phyloP scores from a whole-genome alignment of 2,329 filamentous ascomycete genomes.

The Elsinoe necatrix region DNA sequence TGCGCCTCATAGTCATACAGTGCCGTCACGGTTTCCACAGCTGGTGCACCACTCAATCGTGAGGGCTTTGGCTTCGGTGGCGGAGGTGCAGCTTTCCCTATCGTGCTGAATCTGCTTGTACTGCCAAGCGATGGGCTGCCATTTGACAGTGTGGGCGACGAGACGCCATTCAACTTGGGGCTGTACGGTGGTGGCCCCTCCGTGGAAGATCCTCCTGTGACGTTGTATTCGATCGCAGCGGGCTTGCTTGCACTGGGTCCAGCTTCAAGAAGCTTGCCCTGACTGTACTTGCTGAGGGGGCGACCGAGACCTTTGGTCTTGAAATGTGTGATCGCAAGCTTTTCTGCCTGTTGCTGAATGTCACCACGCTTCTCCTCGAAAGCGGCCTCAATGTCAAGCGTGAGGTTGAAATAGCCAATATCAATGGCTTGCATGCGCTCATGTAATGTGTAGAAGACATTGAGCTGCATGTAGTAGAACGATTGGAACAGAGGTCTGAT shows the following conservation, averaged over 20 bases:
- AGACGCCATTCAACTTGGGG: slow-evolving; percentile 20
- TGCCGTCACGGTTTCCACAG: slow-evolving; percentile 73
- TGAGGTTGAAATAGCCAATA: slow-evolving; percentile 95
- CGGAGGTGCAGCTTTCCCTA: slow-evolving; percentile 43
- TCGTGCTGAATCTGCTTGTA: slow-evolving; percentile 36
- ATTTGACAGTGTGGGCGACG: slow-evolving; percentile 18
- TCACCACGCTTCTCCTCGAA: slow-evolving; percentile 84
- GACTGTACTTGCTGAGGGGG: slow-evolving; percentile 29
- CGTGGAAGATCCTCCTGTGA: background rate
- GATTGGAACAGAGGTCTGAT: slow-evolving; percentile 96
- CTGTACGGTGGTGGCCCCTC: slow-evolving; percentile 33
- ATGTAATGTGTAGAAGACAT: slow-evolving; percentile 97
- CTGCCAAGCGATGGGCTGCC: slow-evolving; percentile 16
- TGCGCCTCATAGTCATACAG: slow-evolving; percentile 96
- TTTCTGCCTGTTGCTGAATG: slow-evolving; percentile 76
- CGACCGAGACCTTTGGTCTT: slow-evolving; percentile 58
- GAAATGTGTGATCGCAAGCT: slow-evolving; percentile 77
- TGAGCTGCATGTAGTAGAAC: slow-evolving; percentile 99
- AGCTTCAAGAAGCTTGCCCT: slow-evolving; percentile 22
- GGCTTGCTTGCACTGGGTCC: slow-evolving; percentile 10
- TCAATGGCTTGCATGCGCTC: slow-evolving; percentile 97
- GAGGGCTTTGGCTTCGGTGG: slow-evolving; percentile 57
- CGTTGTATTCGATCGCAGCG: slow-evolving; percentile 14
- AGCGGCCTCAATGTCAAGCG: slow-evolving; percentile 80
- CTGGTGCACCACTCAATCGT: slow-evolving; percentile 55